Evolutionary conservation across 2,329 filamentous ascomycete genomes (phyloP), one percentile per base, ranked within the genome.

Genomic region (Fusarium siculi): DNA sequence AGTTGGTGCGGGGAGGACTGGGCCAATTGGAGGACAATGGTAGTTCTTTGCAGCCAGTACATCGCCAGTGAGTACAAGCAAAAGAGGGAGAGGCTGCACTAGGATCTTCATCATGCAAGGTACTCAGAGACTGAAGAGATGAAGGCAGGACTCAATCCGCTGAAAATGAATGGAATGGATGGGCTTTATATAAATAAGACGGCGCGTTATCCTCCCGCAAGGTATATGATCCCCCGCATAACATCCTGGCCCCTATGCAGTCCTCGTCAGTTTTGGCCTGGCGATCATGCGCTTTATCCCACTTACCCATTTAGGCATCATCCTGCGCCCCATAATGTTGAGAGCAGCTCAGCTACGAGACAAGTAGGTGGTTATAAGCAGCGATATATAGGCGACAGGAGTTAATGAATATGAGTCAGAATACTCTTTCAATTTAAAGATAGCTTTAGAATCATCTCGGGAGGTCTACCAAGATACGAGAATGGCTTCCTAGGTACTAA

Each of bases 11-110:
- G 63, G 66, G 19, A 68, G 63, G 18, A 68, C 63, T 2, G 63
- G 37, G 2, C 66, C 66, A 21, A 67, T 37, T 7, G 63, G 63
- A 18, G 66, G 66, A 6, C 66, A 68, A 21, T 68, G 66, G 14
- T 67, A 30, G 14, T 61, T 67, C 39, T 68, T 68, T 42, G 63
- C 63, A 55, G 64, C 53, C 14, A 66, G 28, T 14, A 19, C 64
- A 59, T 66, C 18, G 46, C 46, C 14, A 30, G 25, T 49, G 43
- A 67, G 18, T 18, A 60, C 53, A 34, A 56, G 23, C 12, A 63
- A 21, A 19, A 58, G 8, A 40, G 54, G 5, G 10, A 67, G 21
- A 43, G 15, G 11, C 10, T 55, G 40, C 28, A 19, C 12, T 19
- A n/a, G 8, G 19, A 62, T 40, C 55, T 62, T 44, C 66, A 68